Base-by-base conservation (phyloP, 495 filamentous ascomycete genomes). In the Penicillium odoratum region DNA sequence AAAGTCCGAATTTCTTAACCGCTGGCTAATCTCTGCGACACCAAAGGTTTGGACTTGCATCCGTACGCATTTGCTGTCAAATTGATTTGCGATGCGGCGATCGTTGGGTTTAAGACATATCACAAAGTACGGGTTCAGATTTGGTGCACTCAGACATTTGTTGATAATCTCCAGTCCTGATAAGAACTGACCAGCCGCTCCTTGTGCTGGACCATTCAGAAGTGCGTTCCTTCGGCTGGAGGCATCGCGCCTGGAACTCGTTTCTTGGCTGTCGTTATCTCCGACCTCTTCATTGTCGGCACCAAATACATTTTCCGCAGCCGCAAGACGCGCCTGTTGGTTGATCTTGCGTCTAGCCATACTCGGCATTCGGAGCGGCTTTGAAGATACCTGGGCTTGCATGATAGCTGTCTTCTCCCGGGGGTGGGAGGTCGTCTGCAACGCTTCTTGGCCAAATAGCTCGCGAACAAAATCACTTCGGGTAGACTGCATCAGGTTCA, bases 91-190 rank as follows among this genome's bases (percentile, higher is more conserved):
- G 60, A 98, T 98, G 28, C 93, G 88, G 18, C 94, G 85, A 73
- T 98, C 94, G 67, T 98, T 98, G 7, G 94, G 94, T 72, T 98
- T 98, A 50, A 98, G 77, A 63, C 94, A 98, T 75, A 98, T 96
- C 29, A 98, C 84, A 64, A 97, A 97, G 68, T 98, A 98, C 13
- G 90, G 84, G 66, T 97, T 98, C 9, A 90, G 85, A 64, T 90
- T 90, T 7, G 85, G 78, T 7, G 90, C 86, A 33, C 85, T 89
- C 45, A 98, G 76, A 38, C 89, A 91, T 63, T 90, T 86, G 38
- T 85, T 94, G 55, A 98, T 89, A 55, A 92, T 93, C 56, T 96
- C 91, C 31, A 98, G 81, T 5, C 92, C 88, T 15, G 89, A 85
- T 26, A 98, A 76, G 74, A 97, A 98, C 67, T 98, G 93, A 6